A percentile compares a stretch with the other conserved stretches of the same genome.
These are phyloP conservation scores for Clavispora carvajalis DNA, from an alignment of 805 yeast species.

Conservation along the genomic window DNA sequence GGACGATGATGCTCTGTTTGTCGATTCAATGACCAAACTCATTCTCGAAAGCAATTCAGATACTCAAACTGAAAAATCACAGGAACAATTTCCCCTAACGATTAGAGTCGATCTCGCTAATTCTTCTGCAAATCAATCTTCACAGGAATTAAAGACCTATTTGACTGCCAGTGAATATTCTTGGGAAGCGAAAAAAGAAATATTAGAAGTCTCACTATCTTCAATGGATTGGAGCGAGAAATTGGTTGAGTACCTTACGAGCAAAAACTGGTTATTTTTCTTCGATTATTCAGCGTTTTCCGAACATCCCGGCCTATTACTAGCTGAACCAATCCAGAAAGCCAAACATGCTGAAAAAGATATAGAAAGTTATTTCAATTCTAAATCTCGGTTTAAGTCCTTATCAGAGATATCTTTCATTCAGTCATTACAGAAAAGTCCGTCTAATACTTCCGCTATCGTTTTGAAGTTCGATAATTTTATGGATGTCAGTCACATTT, in stretches of 20 bases:
- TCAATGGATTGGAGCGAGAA: not conserved
- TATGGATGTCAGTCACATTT: constrained; percentile 28
- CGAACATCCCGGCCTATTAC: constrained; percentile 56
- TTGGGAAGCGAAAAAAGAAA: not conserved
- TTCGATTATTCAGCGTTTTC: constrained; percentile 28
- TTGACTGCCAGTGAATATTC: not conserved
- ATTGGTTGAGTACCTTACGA: not conserved
- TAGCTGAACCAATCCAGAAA: constrained; percentile 44
- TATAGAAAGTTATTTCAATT: constrained; percentile 17
- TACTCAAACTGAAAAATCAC: not conserved
- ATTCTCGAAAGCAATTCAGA: not conserved
- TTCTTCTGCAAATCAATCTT: not conserved
- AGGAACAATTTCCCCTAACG: not conserved
- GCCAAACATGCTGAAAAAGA: constrained; percentile 26
- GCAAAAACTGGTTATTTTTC: constrained; percentile 1
- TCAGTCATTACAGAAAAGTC: not conserved
- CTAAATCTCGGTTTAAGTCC: constrained; percentile 14
- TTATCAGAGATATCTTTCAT: constrained; percentile 20
- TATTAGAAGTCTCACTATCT: not conserved
- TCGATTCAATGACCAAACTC: not conserved
- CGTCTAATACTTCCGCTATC: constrained; percentile 9
- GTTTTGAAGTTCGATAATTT: constrained; percentile 29
- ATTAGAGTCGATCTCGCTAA: not conserved
- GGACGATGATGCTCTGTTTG: not conserved
- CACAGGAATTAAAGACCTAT: not conserved